Conservation (phyloP, 345 rosid genomes). For the Melaleuca alternifolia region DNA sequence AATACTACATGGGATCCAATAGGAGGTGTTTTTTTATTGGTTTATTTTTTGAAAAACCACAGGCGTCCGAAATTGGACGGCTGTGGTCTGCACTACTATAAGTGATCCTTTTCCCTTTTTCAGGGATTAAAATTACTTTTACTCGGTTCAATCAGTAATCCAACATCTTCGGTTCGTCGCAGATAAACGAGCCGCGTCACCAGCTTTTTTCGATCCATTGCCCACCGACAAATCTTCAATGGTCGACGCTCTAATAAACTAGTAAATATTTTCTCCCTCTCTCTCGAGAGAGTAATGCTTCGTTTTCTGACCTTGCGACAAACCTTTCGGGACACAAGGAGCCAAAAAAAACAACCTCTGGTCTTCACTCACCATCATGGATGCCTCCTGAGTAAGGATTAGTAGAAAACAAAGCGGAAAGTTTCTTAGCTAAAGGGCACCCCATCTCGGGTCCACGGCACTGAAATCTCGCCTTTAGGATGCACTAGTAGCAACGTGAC, state of each 20-base stretch:
- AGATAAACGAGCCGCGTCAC: background rate
- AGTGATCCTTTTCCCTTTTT: background rate
- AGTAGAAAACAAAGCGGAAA: background rate
- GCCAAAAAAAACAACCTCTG: too few relatives aligned
- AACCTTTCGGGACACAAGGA: background rate
- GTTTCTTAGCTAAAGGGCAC: background rate
- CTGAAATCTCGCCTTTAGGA: background rate
- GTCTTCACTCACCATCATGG: background rate
- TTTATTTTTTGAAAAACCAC: too few relatives aligned
- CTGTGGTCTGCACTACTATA: too few relatives aligned
- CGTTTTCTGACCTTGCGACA: fast-evolving
- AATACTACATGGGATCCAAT: too few relatives aligned
- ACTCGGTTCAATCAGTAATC: fast-evolving
- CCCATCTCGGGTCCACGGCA: background rate
- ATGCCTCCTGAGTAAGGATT: background rate
- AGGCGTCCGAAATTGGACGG: too few relatives aligned
- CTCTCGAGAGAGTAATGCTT: background rate
- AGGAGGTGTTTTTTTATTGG: too few relatives aligned
- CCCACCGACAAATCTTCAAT: background rate
- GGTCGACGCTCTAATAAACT: background rate
- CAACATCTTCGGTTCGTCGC: background rate
- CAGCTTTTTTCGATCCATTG: background rate
- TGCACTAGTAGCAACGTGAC: background rate
- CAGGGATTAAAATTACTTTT: background rate
- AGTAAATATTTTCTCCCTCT: background rate